A percentile compares a stretch with the other conserved stretches of the same genome.
Evolutionary conservation across 257 asterid genomes (phyloP).

Genomic region (Cordia subcordata): DNA sequence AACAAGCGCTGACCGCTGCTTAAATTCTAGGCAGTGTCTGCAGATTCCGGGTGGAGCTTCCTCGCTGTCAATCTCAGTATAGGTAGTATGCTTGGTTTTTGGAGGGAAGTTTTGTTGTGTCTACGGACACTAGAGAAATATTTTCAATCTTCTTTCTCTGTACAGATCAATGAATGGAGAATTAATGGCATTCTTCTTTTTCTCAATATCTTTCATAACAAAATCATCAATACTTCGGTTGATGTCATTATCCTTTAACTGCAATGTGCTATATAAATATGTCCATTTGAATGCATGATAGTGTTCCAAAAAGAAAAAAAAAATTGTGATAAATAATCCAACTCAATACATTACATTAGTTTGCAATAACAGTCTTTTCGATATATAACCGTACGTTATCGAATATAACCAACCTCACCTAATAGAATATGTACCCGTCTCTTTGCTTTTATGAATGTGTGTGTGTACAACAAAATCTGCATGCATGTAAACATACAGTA

Average conservation of each 20-base stretch:
- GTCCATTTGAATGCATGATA: no score
- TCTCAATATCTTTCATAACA: no score
- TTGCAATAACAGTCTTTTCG: no score
- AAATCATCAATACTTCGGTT: neutral
- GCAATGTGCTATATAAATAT: no score
- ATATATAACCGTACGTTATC: no score
- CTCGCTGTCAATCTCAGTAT: no score
- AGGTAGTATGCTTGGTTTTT: neutral
- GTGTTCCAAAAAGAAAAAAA: no score
- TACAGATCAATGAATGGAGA: neutral
- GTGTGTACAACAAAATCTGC: neutral
- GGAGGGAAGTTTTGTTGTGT: neutral
- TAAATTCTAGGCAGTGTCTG: conserved; percentile 13
- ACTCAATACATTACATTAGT: no score
- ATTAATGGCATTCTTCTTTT: neutral
- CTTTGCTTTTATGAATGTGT: no score
- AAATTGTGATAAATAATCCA: neutral
- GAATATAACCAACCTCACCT: no score
- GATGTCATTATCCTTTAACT: neutral
- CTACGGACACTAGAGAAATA: neutral
- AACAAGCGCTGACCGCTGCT: conserved; percentile 13
- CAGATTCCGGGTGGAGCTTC: no score
- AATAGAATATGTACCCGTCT: no score
- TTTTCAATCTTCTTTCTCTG: neutral
- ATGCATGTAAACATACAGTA: conserved; percentile 1